These are phyloP conservation scores for Volvox carteri DNA, from an alignment of 163 green algal species.

Conservation along the genomic window DNA sequence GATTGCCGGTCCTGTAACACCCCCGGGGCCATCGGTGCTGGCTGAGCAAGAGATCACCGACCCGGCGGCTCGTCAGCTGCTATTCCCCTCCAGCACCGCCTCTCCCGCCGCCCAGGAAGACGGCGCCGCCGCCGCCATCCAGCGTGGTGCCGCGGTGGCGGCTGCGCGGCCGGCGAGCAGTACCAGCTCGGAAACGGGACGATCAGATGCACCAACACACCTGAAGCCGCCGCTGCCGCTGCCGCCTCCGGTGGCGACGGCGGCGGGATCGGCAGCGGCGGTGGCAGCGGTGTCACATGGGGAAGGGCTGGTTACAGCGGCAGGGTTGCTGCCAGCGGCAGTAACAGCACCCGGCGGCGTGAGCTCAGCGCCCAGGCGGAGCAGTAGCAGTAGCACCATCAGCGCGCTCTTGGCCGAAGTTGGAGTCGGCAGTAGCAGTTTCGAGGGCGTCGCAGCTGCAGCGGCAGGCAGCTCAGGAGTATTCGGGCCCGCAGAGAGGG, in stretches of 20 bases:
- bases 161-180: neutral
- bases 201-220: neutral
- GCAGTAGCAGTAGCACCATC: conserved; percentile 1
- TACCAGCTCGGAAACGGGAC: neutral
- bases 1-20: no score
- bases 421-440: neutral
- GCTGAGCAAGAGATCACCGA: no score
- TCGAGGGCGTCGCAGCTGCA: neutral
- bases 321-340: neutral
- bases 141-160: neutral
- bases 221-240: neutral
- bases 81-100: no score
- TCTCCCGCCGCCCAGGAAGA: no score
- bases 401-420: neutral
- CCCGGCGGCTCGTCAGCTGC: no score
- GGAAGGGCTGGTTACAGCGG: neutral
- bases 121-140: no score
- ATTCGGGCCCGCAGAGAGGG: neutral
- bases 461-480: no score
- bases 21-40: no score
- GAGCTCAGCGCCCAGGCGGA: neutral
- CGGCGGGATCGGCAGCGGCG: neutral
- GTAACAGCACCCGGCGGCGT: neutral
- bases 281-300: neutral
- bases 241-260: neutral